A percentile compares a stretch with the other conserved stretches of the same genome.
These are phyloP conservation scores for Sporormia fimetaria DNA, from an alignment of 495 filamentous ascomycete genomes.

Conservation along the genomic window DNA sequence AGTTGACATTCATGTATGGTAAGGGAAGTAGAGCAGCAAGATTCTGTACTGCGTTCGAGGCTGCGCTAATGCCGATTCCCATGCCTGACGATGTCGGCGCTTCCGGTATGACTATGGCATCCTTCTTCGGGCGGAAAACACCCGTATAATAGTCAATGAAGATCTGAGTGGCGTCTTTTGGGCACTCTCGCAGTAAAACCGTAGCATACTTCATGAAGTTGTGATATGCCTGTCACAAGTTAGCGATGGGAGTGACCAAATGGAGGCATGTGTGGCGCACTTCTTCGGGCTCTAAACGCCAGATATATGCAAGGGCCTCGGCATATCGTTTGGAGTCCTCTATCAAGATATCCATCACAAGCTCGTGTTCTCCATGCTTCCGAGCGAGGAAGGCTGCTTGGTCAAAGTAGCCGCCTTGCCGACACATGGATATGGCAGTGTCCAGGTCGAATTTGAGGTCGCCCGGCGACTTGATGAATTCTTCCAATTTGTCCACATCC, in stretches of 20 bases:
- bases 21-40: slow-evolving; percentile 72
- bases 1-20: slow-evolving; percentile 64
- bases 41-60: slow-evolving; percentile 65
- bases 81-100: slow-evolving; percentile 45
- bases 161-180: slow-evolving; percentile 63
- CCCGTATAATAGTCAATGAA: slow-evolving; percentile 93
- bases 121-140: slow-evolving; percentile 60
- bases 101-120: slow-evolving; percentile 41
- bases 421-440: slow-evolving; percentile 94
- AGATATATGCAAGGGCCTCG: slow-evolving; percentile 84
- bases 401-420: slow-evolving; percentile 94
- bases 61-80: slow-evolving; percentile 30
- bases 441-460: slow-evolving; percentile 95
- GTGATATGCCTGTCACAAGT: slow-evolving; percentile 54
- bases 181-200: slow-evolving; percentile 75
- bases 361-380: slow-evolving; percentile 84
- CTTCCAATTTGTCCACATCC: slow-evolving; percentile 87
- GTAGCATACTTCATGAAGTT: slow-evolving; percentile 93
- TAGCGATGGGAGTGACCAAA: slow-evolving; percentile 14
- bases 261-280: slow-evolving; percentile 42
- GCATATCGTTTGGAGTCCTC: slow-evolving; percentile 85
- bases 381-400: slow-evolving; percentile 92
- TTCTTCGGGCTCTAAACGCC: slow-evolving; percentile 69
- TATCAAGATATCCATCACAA: slow-evolving; percentile 89
- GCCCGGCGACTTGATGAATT: slow-evolving; percentile 89